Base-by-base conservation (phyloP, 495 filamentous ascomycete species). In the Acidiella bohemica region DNA sequence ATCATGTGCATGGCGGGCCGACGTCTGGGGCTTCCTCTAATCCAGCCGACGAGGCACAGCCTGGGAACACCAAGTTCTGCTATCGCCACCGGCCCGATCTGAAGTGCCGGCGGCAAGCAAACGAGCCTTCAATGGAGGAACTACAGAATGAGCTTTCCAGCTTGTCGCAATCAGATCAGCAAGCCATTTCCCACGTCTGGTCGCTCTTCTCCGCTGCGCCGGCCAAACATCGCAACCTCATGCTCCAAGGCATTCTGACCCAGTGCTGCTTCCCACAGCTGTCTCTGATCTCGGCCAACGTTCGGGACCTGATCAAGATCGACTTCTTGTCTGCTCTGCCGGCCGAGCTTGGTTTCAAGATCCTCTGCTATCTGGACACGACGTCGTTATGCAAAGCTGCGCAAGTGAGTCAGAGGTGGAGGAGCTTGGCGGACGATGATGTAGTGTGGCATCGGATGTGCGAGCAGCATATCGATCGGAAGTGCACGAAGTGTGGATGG, bases 371-470 rank as follows among this genome's bases (percentile, higher is more conserved):
- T 51, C 76, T 99, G 28, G 92, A 99, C 55, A 93, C 88, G 5
- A 80, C 81, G 4, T 95, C 87, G n/a, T 69, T 99, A 7, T 96
- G 92, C 67, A 93, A 93, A 57, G 90, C 88, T 6, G 84, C 92
- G 2, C 92, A 95, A 59, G 92, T 99, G 26, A 94, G 84, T 56
- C 75, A 75, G 40, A 70, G 76, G 41, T 99, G 90, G 90, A 72
- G 81, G 41, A 69, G 68, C 36, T 59, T 99, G 19, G 90, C 90
- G 2, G 92, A 95, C 57, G 86, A 93, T 54, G 88, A 99, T 61
- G 79, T 94, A 18, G 90, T 99, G 2, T 99, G 90, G 90, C 88
- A 95, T 50, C 80, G 78, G 40, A 96, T 99, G 88, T 99, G 90
- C 54, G 87, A 95, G 63, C 90, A 99, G 53, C 90, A 99, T 53